phyloP scores from a whole-genome alignment of 352 stramenopile genomes.

The Vaucheria bursata region DNA sequence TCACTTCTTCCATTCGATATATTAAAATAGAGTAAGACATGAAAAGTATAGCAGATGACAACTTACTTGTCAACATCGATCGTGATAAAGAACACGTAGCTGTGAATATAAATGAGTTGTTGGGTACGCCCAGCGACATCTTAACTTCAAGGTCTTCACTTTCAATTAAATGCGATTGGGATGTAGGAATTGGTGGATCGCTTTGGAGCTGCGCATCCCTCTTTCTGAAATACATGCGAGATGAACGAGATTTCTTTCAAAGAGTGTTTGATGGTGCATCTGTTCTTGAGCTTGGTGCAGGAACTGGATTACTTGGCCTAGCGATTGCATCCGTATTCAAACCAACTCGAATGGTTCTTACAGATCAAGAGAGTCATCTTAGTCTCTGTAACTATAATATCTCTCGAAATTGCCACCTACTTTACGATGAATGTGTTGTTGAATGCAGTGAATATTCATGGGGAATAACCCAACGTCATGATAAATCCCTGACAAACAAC shows the following conservation, averaged over 20 bases:
- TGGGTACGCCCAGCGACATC: no score
- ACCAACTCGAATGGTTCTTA: background rate
- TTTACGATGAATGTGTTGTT: background rate
- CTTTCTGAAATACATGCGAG: conserved; percentile 16
- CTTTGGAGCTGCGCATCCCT: conserved; percentile 37
- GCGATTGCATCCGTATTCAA: background rate
- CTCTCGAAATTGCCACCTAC: background rate
- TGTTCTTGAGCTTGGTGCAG: conserved; percentile 31
- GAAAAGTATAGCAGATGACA: no score
- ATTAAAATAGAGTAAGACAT: no score
- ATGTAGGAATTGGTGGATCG: conserved; percentile 28
- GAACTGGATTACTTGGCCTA: conserved; percentile 23
- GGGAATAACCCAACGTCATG: no score
- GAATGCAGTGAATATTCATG: background rate
- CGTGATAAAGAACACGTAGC: no score
- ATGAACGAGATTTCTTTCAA: conserved; percentile 25
- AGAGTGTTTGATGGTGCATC: conserved; percentile 17
- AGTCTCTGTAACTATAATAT: background rate
- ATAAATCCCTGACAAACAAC: no score
- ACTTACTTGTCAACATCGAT: no score
- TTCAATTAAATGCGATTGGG: conserved; percentile 21
- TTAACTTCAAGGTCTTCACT: no score
- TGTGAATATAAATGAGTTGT: no score
- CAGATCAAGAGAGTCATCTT: background rate
- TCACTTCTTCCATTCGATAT: no score